These are phyloP conservation scores for Irpex lacteus DNA, from an alignment of 1,284 basidiomycete species.

Conservation along the genomic window DNA sequence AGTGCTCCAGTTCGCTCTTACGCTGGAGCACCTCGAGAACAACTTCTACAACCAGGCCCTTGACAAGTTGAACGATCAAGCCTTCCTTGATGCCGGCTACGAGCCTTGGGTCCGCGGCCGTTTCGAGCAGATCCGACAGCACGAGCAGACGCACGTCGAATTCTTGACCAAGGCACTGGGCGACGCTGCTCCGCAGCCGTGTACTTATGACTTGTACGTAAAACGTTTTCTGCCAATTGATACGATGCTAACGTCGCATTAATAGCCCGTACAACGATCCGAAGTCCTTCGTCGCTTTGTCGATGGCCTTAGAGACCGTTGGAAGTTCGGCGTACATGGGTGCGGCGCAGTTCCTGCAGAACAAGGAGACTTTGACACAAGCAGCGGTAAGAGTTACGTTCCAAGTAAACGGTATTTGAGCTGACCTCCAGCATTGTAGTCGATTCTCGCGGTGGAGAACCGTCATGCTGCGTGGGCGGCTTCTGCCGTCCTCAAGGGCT, in stretches of 20 bases:
- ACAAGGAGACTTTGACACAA: conserved; percentile 32
- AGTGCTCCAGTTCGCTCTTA: conserved; percentile 60
- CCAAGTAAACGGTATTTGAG: not conserved
- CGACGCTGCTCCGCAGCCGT: conserved; percentile 5
- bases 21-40: conserved; percentile 69
- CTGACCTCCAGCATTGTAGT: conserved; percentile 8
- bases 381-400: conserved; percentile 25
- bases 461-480: conserved; percentile 52
- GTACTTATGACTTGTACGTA: conserved; percentile 40
- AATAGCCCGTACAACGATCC: conserved; percentile 47
- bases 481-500: conserved; percentile 42
- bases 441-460: conserved; percentile 42
- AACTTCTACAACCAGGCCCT: conserved; percentile 47
- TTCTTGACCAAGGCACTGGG: conserved; percentile 7
- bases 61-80: conserved; percentile 8
- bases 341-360: conserved; percentile 41
- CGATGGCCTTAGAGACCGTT: conserved; percentile 57
- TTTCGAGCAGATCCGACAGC: conserved; percentile 9
- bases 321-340: conserved; percentile 56
- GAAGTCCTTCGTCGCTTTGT: conserved; percentile 48
- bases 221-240: not conserved
- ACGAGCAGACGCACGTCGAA: conserved; percentile 9
- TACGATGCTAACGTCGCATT: not conserved
- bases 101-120: conserved; percentile 5
- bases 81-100: conserved; percentile 8